Percentiles rank a stretch among this genome's conserved stretches.
Conservation (phyloP, 768 basidiomycete genomes). For the Rhizopogon sp. region DNA sequence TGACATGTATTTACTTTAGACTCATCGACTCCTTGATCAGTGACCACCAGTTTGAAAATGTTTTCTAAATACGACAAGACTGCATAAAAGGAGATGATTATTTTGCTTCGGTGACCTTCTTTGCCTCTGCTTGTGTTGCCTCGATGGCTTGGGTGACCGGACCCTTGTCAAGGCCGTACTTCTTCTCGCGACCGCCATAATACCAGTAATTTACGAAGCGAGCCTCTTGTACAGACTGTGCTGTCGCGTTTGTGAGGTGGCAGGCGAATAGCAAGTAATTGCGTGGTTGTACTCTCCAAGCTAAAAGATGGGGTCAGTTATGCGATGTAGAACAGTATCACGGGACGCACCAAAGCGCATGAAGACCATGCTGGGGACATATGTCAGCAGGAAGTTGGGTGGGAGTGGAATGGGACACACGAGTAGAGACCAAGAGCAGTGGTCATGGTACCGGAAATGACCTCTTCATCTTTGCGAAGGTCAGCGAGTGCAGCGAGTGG, state of each 20-base stretch:
- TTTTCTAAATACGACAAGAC: neutral
- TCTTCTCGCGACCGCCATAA: constrained; percentile 79
- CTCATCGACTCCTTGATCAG: neutral
- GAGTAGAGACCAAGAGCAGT: constrained; percentile 87
- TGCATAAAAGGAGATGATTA: constrained; percentile 2
- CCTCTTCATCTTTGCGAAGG: constrained; percentile 88
- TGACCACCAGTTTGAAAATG: constrained; percentile 5
- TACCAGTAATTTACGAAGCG: constrained; percentile 93
- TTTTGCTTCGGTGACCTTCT: constrained; percentile 28
- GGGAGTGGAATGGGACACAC: constrained; percentile 48
- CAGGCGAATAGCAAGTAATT: constrained; percentile 96
- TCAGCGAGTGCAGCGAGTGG: constrained; percentile 92
- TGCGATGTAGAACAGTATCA: neutral
- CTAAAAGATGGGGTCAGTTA: constrained; percentile 33
- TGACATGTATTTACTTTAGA: constrained; percentile 12
- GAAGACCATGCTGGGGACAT: constrained; percentile 60
- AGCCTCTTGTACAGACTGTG: constrained; percentile 77
- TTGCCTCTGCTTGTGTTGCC: constrained; percentile 37
- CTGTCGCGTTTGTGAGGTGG: constrained; percentile 86
- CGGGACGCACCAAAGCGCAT: constrained; percentile 81
- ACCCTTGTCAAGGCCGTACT: constrained; percentile 38
- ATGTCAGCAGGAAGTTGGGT: constrained; percentile 8
- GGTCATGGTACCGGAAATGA: constrained; percentile 97
- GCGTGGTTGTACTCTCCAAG: constrained; percentile 93
- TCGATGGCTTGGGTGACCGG: constrained; percentile 48